These are phyloP conservation scores for Cicer chorassanicum DNA, from an alignment of 306 rosid species.

Conservation along the genomic window DNA sequence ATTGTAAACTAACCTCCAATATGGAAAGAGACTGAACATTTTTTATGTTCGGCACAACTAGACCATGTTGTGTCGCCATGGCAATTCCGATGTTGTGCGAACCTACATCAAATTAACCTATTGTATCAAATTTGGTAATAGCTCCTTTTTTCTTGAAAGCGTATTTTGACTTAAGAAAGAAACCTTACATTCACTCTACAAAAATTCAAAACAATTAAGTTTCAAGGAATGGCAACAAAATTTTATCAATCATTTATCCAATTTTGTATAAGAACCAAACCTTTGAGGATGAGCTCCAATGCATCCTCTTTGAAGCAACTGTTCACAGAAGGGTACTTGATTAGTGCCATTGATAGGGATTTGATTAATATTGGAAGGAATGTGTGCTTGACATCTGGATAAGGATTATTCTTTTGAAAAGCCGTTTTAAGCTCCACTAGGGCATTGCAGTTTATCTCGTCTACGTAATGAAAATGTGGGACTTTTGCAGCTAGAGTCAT, in stretches of 20 bases:
- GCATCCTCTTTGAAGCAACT: constrained; percentile 86
- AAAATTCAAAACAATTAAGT: constrained; percentile 18
- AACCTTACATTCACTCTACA: constrained; percentile 13
- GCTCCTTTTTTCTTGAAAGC: constrained; percentile 3
- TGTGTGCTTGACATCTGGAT: constrained; percentile 76
- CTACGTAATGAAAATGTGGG: constrained; percentile 93
- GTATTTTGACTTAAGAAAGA: background rate
- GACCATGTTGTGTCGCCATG: constrained; percentile 84
- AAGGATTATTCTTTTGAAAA: constrained; percentile 72
- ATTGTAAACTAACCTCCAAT: constrained; percentile 69
- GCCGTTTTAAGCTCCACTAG: constrained; percentile 76
- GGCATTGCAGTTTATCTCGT: constrained; percentile 80
- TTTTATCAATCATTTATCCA: constrained; percentile 12
- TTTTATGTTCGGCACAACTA: constrained; percentile 94
- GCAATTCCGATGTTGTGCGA: constrained; percentile 93
- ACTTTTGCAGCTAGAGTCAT: constrained; percentile 90
- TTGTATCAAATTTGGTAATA: constrained; percentile 35
- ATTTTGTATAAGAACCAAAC: constrained; percentile 51
- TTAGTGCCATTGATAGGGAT: constrained; percentile 83
- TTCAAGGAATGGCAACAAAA: constrained; percentile 11
- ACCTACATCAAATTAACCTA: constrained; percentile 55
- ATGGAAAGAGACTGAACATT: constrained; percentile 87
- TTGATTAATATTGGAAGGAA: constrained; percentile 85
- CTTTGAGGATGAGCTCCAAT: constrained; percentile 80
- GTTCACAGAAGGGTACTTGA: constrained; percentile 73